Percentiles rank a stretch among this genome's conserved stretches.
Evolutionary conservation across 2,329 filamentous ascomycete genomes (phyloP).

Genomic region (Fusarium phyllophilum): DNA sequence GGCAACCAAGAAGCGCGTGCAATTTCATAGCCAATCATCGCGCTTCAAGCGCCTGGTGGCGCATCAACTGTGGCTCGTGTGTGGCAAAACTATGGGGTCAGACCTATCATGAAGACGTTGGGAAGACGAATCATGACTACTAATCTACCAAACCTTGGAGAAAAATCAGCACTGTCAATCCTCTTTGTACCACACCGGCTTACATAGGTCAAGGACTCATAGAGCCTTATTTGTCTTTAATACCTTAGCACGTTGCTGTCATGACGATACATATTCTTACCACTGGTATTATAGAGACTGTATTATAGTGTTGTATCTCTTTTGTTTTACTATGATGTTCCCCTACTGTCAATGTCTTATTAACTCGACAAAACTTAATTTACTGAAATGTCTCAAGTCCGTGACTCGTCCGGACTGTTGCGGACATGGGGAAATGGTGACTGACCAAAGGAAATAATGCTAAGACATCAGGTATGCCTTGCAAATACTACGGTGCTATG

Average conservation of each 20-base stretch:
- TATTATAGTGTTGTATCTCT: neutral
- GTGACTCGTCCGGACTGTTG: neutral
- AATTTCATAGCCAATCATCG: slow-evolving; percentile 34
- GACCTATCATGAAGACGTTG: slow-evolving; percentile 4
- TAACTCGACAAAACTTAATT: neutral
- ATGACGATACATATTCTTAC: neutral
- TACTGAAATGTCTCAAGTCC: neutral
- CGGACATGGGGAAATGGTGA: neutral
- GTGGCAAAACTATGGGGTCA: slow-evolving; percentile 6
- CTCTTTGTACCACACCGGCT: neutral
- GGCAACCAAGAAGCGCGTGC: slow-evolving; percentile 35
- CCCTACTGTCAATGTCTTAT: neutral
- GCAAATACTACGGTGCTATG: no score
- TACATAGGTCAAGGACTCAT: neutral
- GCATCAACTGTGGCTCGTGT: slow-evolving; percentile 17
- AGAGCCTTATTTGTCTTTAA: neutral
- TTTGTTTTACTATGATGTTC: neutral
- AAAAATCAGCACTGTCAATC: neutral
- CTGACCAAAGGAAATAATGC: neutral
- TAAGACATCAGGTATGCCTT: neutral
- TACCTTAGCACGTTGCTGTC: neutral
- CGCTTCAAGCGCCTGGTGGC: slow-evolving; percentile 21
- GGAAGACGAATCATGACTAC: neutral
- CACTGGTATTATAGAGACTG: neutral
- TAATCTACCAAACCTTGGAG: neutral